phyloP scores from a whole-genome alignment of 2,329 filamentous ascomycete species.

The Monilinia aucupariae region DNA sequence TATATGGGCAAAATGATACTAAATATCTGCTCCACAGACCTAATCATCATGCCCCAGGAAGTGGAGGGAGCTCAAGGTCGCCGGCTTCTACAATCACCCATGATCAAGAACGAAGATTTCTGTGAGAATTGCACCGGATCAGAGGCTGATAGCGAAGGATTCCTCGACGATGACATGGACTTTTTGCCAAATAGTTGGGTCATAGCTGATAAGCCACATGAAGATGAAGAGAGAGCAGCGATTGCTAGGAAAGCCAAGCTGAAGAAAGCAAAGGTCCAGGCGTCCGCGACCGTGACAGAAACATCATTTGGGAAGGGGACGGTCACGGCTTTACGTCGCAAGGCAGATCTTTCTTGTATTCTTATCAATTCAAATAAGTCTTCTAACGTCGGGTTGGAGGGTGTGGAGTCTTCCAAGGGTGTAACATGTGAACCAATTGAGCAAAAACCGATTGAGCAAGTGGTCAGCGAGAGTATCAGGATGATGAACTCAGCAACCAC shows the following conservation, averaged over 20 bases:
- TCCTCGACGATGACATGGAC: background rate
- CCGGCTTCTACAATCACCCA: background rate
- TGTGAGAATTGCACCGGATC: background rate
- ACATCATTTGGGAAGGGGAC: background rate
- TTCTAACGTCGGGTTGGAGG: no score
- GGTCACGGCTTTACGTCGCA: background rate
- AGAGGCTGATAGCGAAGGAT: background rate
- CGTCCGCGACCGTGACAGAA: background rate
- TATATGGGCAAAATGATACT: background rate
- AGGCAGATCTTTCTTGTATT: background rate
- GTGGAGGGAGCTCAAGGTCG: background rate
- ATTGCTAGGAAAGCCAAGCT: background rate
- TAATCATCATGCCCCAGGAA: background rate
- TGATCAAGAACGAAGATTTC: background rate
- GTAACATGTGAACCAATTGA: background rate
- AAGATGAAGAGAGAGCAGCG: background rate
- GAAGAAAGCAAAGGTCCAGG: conserved; percentile 3
- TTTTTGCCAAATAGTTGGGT: background rate
- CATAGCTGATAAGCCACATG: background rate
- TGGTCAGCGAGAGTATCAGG: background rate
- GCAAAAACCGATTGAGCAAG: background rate
- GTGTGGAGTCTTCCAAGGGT: background rate
- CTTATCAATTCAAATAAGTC: background rate
- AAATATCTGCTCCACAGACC: background rate
- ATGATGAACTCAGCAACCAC: accelerated